These are phyloP conservation scores for Acer yangbiense DNA, from an alignment of 345 rosid genomes.

Conservation along the genomic window DNA sequence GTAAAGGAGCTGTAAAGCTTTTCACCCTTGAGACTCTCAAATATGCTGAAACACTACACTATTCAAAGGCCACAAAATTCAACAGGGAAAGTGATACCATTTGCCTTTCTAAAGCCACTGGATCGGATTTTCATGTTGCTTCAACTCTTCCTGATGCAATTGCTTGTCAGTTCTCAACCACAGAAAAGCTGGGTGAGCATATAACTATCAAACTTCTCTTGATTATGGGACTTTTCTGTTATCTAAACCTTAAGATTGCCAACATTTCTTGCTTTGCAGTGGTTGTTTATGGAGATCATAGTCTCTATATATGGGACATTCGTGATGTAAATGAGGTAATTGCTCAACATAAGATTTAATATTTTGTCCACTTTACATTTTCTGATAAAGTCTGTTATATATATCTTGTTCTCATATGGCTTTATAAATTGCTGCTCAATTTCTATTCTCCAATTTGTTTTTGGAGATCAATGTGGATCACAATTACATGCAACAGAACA, in stretches of 20 bases:
- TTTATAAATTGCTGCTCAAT: constrained; percentile 8
- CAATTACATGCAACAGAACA: constrained; percentile 23
- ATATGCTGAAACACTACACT: constrained; percentile 50
- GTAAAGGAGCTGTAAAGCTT: constrained; percentile 62
- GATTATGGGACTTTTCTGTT: constrained; percentile 7
- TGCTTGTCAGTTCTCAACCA: constrained; percentile 76
- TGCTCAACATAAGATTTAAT: constrained; percentile 9
- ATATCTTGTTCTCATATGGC: constrained; percentile 12
- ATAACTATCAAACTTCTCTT: constrained; percentile 9
- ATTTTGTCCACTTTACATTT: constrained; percentile 2
- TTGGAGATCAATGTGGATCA: constrained; percentile 22
- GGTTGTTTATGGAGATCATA: constrained; percentile 75
- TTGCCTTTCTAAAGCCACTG: constrained; percentile 14
- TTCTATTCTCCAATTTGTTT: constrained; percentile 19
- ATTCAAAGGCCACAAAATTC: constrained; percentile 48
- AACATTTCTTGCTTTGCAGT: constrained; percentile 47
- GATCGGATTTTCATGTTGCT: constrained; percentile 29
- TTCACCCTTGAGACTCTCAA: constrained; percentile 43
- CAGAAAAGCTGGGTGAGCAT: constrained; percentile 63
- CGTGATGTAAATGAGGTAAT: constrained; percentile 64
- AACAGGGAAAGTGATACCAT: constrained; percentile 27
- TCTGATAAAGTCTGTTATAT: not conserved
- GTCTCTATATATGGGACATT: constrained; percentile 74
- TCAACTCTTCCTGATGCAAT: constrained; percentile 63
- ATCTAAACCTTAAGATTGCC: constrained; percentile 3